Evolutionary conservation across 805 yeast species (phyloP).

Genomic region (Candida khao-thaluensis): DNA sequence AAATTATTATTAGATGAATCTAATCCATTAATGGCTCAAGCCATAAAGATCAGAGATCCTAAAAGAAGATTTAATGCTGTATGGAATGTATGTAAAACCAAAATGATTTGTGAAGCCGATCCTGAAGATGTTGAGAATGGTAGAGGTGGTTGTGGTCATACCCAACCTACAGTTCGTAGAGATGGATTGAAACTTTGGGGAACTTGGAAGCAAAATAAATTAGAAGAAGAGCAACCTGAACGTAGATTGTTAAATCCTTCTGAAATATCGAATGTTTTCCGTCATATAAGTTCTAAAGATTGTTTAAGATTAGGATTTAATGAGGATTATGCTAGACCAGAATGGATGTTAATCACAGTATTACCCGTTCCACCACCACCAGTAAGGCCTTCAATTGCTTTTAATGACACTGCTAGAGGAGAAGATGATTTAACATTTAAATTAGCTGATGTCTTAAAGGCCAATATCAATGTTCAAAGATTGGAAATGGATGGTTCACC

Average conservation of each 20-base stretch:
- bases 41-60: constrained; percentile 85
- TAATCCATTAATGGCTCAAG: constrained; percentile 80
- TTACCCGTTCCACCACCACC: constrained; percentile 99
- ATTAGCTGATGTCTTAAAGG: constrained; percentile 93
- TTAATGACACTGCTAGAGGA: constrained; percentile 96
- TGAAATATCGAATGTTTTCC: constrained; percentile 88
- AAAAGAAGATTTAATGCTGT: constrained; percentile 96
- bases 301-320: constrained; percentile 81
- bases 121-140: constrained; percentile 45
- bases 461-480: constrained; percentile 95
- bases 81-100: constrained; percentile 88
- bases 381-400: constrained; percentile 97
- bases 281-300: constrained; percentile 85
- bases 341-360: constrained; percentile 97
- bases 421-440: constrained; percentile 99
- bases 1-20: constrained; percentile 84
- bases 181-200: constrained; percentile 97
- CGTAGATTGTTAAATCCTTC: constrained; percentile 83
- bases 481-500: constrained; percentile 99
- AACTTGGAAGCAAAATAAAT: constrained; percentile 93
- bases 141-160: constrained; percentile 98
- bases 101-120: constrained; percentile 90
- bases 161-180: constrained; percentile 92
- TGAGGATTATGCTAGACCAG: constrained; percentile 97
- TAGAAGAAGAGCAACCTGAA: constrained; percentile 87